Conservation (phyloP, 2,329 filamentous ascomycete genomes). For the Tolypocladium paradoxum region DNA sequence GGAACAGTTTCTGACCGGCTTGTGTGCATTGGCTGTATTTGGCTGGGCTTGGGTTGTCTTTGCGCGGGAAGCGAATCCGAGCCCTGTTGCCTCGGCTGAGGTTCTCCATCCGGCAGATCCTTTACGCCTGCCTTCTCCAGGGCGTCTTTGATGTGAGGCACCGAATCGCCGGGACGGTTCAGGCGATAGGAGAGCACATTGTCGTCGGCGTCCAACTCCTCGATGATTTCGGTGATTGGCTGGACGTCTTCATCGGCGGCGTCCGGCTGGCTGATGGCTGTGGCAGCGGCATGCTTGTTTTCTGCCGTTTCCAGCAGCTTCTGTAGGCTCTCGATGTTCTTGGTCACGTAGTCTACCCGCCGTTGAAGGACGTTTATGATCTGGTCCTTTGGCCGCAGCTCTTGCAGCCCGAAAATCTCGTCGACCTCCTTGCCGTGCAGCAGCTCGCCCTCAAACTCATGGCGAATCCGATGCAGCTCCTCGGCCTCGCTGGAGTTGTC, state of each 20-base stretch:
- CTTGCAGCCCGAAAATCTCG: conserved; percentile 29
- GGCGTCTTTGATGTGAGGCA: conserved; percentile 58
- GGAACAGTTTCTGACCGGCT: neutral
- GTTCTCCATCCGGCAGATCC: conserved; percentile 21
- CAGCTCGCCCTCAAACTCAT: conserved; percentile 50
- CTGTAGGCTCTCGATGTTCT: conserved; percentile 65
- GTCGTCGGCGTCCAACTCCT: conserved; percentile 83
- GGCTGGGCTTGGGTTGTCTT: neutral
- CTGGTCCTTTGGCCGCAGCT: conserved; percentile 22
- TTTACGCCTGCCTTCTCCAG: conserved; percentile 67
- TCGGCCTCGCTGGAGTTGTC: conserved; percentile 30
- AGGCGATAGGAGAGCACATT: conserved; percentile 64
- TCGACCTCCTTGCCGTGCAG: conserved; percentile 47
- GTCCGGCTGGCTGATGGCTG: conserved; percentile 49
- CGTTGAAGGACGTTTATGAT: conserved; percentile 54
- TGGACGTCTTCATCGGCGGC: conserved; percentile 56
- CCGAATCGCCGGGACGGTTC: conserved; percentile 55
- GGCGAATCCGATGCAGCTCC: conserved; percentile 46
- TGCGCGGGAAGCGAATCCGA: neutral
- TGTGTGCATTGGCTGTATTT: neutral
- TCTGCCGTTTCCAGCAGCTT: conserved; percentile 62
- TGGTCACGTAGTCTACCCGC: conserved; percentile 79
- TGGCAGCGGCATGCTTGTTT: conserved; percentile 55
- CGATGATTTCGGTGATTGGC: conserved; percentile 81
- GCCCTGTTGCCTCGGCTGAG: neutral